Conservation (phyloP, 164 flowering plant genomes). For the Nymphaea thermarum region DNA sequence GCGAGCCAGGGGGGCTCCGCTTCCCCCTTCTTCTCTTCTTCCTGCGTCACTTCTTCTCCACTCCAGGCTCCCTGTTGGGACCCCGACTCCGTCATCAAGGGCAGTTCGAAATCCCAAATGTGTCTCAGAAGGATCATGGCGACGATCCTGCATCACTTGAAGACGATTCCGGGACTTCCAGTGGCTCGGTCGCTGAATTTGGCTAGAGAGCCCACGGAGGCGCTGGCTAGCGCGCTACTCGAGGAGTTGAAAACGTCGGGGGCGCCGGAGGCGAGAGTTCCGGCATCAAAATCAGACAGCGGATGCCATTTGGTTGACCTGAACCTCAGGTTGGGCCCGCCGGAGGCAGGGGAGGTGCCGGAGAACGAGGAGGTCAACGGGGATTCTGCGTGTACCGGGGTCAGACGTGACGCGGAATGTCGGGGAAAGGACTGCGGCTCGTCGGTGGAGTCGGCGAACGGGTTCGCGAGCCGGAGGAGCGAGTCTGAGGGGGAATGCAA, state of each 20-base stretch:
- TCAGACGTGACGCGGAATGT: constrained; percentile 7
- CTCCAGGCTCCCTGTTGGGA: too few relatives aligned
- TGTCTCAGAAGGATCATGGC: constrained; percentile 24
- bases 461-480: constrained; percentile 9
- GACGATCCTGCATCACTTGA: constrained; percentile 13
- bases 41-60: too few relatives aligned
- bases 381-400: constrained; percentile 12
- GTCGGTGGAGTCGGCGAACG: constrained; percentile 3
- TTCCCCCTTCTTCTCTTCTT: not conserved
- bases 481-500: constrained; percentile 18
- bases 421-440: constrained; percentile 5
- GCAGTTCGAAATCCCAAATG: constrained; percentile 27
- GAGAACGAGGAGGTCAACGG: not conserved
- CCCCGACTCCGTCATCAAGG: not conserved
- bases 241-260: too few relatives aligned
- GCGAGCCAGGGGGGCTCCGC: constrained; percentile 7
- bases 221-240: not conserved
- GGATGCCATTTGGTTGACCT: constrained; percentile 13
- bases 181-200: not conserved
- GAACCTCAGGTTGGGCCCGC: constrained; percentile 20
- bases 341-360: not conserved
- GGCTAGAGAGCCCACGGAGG: not conserved
- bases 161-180: not conserved
- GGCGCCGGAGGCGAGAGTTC: constrained; percentile 4
- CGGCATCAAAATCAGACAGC: constrained; percentile 9